Evolutionary conservation across 306 rosid species (phyloP), one percentile per base, ranked within the genome.

Genomic region (Prunus armeniaca): DNA sequence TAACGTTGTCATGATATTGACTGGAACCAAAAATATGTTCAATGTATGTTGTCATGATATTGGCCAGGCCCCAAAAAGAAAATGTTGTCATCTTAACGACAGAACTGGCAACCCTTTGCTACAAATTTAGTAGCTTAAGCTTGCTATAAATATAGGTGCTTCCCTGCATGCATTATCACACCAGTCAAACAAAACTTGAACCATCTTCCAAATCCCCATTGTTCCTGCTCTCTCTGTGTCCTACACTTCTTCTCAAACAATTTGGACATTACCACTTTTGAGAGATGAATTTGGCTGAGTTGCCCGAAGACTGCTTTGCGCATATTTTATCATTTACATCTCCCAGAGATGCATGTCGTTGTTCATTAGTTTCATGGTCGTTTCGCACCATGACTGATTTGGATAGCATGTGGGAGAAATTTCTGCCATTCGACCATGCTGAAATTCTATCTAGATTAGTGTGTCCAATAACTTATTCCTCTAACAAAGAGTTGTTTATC

Each of bases 291-390:
- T 80, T 87, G 78, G 91, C 87, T 69, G 24, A 47, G 38, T 32
- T 88, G 51, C 87, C 92, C n/a, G 71, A 71, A 71, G 97, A 91
- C 79, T 91, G 96, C 65, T 79, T 87, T 28, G 83, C 81, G 11
- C 85, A 72, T 58, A 81, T 88, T 79, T 63, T 90, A 34, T 87
- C 91, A 1, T 67, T 87, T 15, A 82, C 91, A 28, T 78, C 89
- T 22, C 88, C 93, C 3, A 58, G 55, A 1, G 98, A 25, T 25
- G 27, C 27, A 25, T 25, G 27, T 25, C 27, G 27, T 25, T 25
- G 27, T 25, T 25, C 27, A 25, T 24, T 1, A 24, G 25, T 24
- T 24, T 24, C 25, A 1, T 24, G 25, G 25, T 24, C 25, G 25
- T 24, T 24, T 24, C 25, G 25, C 25, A 24, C 25, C 25, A 24